Base-by-base conservation (phyloP, 306 rosid species). In the Phaseolus lunatus region DNA sequence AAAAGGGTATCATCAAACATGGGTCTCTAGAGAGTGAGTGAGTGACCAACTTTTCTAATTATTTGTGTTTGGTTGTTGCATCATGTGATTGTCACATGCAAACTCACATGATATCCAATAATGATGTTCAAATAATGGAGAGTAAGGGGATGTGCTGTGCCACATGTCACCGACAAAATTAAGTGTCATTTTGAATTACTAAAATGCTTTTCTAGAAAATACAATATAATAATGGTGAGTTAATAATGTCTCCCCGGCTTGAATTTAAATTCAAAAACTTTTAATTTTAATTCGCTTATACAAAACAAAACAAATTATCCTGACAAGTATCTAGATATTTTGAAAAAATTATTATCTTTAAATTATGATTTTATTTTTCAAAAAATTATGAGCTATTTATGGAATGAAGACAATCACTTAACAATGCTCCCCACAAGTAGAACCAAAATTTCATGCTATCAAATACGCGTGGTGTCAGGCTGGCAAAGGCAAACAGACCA, bases 21-120 rank as follows among this genome's bases (percentile, higher is more conserved):
- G 83, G 68, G 73, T 31, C 45, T 65, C 22, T 35, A 72, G 19
- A 23, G 69, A 33, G 31, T 27, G 39, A 31, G 35, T 37, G 11
- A 39, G 44, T 39, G 64, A 37, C 66, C 45, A 47, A 24, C 12
- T 24, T 56, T 64, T 77, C 52, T 26, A 47, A 57, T 66, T 64
- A 66, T 57, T 70, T 67, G 20, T 29, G 80, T 67, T 33, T 61
- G 65, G 81, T 10, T 27, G 71, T 20, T 22, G 69, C 72, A 20
- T 57, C 81, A 82, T 63, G 75, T 72, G 84, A 84, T 62, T 11
- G 69, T 27, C 86, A 83, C 80, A 79, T 77, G 84, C 53, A 82
- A 65, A 71, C 52, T 72, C 86, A 86, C 82, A 85, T 83, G 89
- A 61, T 70, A 64, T 53, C 43, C 86, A 83, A 80, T 83, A 86